Evolutionary conservation across 2,329 filamentous ascomycete genomes (phyloP).

Genomic region (Epichloe elymi): DNA sequence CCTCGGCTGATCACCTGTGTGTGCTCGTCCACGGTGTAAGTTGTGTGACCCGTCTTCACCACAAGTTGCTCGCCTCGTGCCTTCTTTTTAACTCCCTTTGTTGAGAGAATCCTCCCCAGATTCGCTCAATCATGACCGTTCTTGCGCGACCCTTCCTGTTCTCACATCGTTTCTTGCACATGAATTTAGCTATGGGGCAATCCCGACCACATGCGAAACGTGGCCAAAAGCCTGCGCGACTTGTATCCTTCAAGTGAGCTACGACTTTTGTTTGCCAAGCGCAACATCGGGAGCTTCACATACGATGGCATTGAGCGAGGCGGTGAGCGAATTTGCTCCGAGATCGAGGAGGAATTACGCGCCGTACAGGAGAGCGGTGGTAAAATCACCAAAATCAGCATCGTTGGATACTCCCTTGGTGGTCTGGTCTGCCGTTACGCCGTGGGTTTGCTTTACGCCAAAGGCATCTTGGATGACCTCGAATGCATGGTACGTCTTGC

Average conservation of each 20-base stretch:
- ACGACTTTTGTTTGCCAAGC: conserved; percentile 57
- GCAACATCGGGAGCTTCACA: conserved; percentile 60
- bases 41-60: conserved; percentile 5
- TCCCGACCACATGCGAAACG: conserved; percentile 55
- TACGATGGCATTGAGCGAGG: conserved; percentile 58
- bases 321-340: conserved; percentile 52
- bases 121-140: neutral
- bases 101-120: neutral
- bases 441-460: conserved; percentile 69
- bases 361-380: conserved; percentile 47
- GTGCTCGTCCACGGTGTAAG: conserved; percentile 66
- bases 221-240: conserved; percentile 52
- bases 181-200: conserved; percentile 58
- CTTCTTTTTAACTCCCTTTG: neutral
- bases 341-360: conserved; percentile 52
- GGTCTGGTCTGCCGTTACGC: conserved; percentile 79
- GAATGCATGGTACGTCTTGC: conserved; percentile 53
- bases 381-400: conserved; percentile 66
- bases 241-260: conserved; percentile 49
- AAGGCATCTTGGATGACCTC: conserved; percentile 65
- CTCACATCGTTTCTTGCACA: neutral
- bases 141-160: neutral
- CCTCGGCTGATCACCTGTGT: conserved; percentile 55
- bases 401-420: conserved; percentile 84
- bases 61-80: neutral